Conservation (phyloP, 2,329 filamentous ascomycete genomes). For the Paecilomyces fulvus region DNA sequence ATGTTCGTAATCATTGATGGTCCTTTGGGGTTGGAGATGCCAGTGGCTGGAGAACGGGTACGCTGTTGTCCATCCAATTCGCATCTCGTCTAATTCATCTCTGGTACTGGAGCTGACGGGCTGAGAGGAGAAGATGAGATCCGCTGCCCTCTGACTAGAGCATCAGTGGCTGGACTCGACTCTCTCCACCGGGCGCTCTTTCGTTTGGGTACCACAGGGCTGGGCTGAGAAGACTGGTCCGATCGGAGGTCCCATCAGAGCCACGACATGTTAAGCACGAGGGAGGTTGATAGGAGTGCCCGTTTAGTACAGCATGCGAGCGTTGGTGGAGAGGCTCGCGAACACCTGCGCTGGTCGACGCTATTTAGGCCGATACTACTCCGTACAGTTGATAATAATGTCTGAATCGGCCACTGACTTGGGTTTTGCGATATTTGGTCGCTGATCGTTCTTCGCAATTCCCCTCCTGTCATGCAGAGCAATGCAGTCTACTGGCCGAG, state of each 20-base stretch:
- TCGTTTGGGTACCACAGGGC: not conserved
- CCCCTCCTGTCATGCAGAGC: not conserved
- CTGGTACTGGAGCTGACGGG: not conserved
- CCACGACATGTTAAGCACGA: not conserved
- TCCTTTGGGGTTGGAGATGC: not conserved
- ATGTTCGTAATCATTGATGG: not conserved
- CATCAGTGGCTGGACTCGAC: not conserved
- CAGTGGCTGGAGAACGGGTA: not conserved
- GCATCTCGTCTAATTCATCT: not conserved
- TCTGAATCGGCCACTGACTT: no score
- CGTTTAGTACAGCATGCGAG: not conserved
- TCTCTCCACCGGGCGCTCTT: conserved; percentile 1
- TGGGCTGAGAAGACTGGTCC: not conserved
- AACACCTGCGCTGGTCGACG: not conserved
- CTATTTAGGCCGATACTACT: not conserved
- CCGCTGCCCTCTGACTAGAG: not conserved
- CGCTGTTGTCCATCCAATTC: not conserved
- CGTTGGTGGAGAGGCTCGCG: not conserved
- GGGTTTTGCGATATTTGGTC: not conserved
- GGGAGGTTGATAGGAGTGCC: not conserved
- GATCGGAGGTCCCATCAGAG: not conserved
- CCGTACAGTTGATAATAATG: no score
- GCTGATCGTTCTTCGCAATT: not conserved
- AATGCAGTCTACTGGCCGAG: not conserved
- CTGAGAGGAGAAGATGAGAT: not conserved